Base-by-base conservation (phyloP, 805 yeast species). In the Saturnispora zaruensis region DNA sequence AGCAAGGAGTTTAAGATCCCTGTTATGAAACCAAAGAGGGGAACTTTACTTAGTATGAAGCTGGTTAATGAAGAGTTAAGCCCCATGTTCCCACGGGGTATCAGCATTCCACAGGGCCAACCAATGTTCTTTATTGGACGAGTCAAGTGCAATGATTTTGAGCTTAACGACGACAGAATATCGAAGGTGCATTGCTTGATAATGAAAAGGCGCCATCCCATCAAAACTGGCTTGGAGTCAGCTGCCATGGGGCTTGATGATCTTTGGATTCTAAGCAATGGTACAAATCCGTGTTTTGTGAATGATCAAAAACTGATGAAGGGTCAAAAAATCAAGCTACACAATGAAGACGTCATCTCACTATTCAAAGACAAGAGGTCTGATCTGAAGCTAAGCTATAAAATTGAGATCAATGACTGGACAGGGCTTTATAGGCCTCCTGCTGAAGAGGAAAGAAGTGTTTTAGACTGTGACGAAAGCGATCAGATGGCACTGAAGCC, bases 171-270 rank as follows among this genome's bases (percentile, higher is more conserved):
- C 56, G 84, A 76, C 57, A 68, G 96, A 43, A 75, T 91, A 58
- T 90, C 97, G 2, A 86, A 88, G 55, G 72, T 82, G 1, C 98
- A 93, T 65, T 89, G 96, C 64, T 68, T 81, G 28, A 70, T 91
- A 13, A 58, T 73, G 49, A 79, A 79, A 58, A 76, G 79, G 52
- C 71, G 88, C 51, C 87, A 83, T 59, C 81, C 81, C 0, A 75
- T 79, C 3, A 56, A 59, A 7, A 47, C 41, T 4, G 50, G 50
- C 3, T 41, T 47, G 41, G 55, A 52, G 4, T 78, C 84, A 8
- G 88, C 90, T 0, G 89, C 88, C 0, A 83, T 78, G 65, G 71
- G 68, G n/a, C 66, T 81, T 6, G 86, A 82, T 50, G 89, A 82
- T 60, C 71, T 86, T 14, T 88, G 95, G 95, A 68, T 90, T 28